Evolutionary conservation across 177 flowering plant genomes (phyloP), one percentile per base, ranked within the genome.

Genomic region (Telopea speciosissima): DNA sequence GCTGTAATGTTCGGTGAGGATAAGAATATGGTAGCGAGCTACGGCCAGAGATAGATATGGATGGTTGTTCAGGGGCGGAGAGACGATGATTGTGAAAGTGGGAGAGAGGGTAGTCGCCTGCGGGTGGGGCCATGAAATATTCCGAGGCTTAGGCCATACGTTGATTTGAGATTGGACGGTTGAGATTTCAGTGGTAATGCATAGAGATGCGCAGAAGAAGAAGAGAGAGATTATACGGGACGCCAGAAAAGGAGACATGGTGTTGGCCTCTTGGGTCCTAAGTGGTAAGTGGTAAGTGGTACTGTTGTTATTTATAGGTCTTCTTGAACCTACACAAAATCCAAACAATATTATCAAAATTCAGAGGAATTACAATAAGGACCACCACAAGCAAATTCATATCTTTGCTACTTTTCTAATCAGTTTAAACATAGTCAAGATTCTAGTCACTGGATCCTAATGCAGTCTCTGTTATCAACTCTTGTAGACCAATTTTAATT

Each of bases 121-220:
- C 6, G 91, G 91, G 62, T 59, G 19, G 16, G 87, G 79, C 97
- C 97, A 92, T 22, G 75, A 54, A 42, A 90, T 10, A n/a, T 24
- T 44, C 26, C 85, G 86, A 49, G 99, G 97, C 65, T 85, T 89
- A 16, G 99, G 99, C 99, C 99, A 94, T 14, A 89, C 86, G 52
- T 89, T 91, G 85, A 90, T 79, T 17, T 73, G 71, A 5, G 79
- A 24, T 65, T 65, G 61, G 42, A 73, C 63, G 58, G 62, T 54
- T 56, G 66, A 19, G 74, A 61, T 59, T 59, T 36, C 40, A 36
- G 9, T 36, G 40, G 40, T 36, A 36, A 28, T 4, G 31, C 31
- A 28, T 28, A 36, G 40, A 36, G 40, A 36, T 5, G 40, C 31
- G 31, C 31, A 28, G 31, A 28, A 28, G 31, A 28, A 28, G 40